Evolutionary conservation across 2,329 filamentous ascomycete species (phyloP).

Genomic region (Leptodontidium sp.): DNA sequence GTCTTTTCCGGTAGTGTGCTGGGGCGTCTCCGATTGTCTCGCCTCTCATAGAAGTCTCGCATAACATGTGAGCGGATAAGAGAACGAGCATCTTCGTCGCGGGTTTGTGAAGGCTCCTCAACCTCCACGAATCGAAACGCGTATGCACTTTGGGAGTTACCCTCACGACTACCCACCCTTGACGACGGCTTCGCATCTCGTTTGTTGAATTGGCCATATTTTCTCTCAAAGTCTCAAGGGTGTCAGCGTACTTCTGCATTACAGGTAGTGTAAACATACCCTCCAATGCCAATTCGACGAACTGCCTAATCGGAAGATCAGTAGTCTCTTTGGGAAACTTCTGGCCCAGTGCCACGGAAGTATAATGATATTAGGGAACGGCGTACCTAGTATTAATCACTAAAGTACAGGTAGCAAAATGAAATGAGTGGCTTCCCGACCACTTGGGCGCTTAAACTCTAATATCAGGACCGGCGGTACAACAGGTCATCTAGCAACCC

Average conservation of each 20-base stretch:
- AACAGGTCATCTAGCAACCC: not conserved
- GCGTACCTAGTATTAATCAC: not conserved
- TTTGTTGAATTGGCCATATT: conserved; percentile 14
- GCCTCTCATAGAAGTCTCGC: conserved; percentile 29
- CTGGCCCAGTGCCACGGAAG: not conserved
- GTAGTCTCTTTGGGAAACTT: not conserved
- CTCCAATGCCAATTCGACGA: not conserved
- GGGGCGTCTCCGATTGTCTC: conserved; percentile 11
- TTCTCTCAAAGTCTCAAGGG: not conserved
- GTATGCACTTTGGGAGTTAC: conserved; percentile 15
- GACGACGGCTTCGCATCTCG: not conserved
- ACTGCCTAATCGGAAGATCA: conserved; percentile 13
- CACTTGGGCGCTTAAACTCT: not conserved
- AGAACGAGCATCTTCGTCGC: conserved; percentile 22
- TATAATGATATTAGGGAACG: not conserved
- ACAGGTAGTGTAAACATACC: not conserved
- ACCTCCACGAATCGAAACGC: conserved; percentile 33
- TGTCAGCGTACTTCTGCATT: not conserved
- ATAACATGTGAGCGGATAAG: conserved; percentile 33
- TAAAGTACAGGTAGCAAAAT: not conserved
- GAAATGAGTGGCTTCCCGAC: not conserved
- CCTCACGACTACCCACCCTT: not conserved
- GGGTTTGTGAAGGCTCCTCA: conserved; percentile 24
- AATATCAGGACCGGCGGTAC: not conserved
- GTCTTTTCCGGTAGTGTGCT: conserved; percentile 10